Percentiles rank a stretch among this genome's conserved stretches.
These are phyloP conservation scores for Puccinia coronata DNA, from an alignment of 1,284 basidiomycete genomes.

Conservation along the genomic window DNA sequence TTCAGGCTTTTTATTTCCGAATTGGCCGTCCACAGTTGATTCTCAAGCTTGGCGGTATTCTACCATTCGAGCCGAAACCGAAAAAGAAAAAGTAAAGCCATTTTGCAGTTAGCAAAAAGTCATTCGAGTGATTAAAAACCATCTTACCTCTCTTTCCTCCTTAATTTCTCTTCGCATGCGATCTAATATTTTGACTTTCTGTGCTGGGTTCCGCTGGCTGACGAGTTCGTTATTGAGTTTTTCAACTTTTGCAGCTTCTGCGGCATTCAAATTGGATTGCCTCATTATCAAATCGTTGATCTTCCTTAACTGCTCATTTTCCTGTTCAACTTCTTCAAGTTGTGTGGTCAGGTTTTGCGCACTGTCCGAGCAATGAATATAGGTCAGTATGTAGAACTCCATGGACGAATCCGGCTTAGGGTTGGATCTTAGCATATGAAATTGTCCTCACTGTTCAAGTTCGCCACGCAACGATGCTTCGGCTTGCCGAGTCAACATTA, in stretches of 20 bases:
- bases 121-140: neutral
- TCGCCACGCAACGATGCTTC: slow-evolving; percentile 29
- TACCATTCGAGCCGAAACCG: neutral
- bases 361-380: neutral
- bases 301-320: slow-evolving; percentile 24
- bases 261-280: slow-evolving; percentile 37
- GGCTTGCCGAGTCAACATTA: slow-evolving; percentile 37
- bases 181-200: slow-evolving; percentile 38
- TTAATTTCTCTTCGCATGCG: slow-evolving; percentile 38
- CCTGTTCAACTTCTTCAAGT: slow-evolving; percentile 33
- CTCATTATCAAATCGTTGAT: slow-evolving; percentile 39
- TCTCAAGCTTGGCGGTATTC: slow-evolving; percentile 36
- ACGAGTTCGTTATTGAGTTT: slow-evolving; percentile 33
- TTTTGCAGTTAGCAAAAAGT: neutral
- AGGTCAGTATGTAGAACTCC: neutral
- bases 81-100: neutral
- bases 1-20: slow-evolving; percentile 34
- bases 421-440: neutral
- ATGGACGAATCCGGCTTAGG: too few relatives aligned
- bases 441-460: slow-evolving; percentile 26
- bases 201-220: slow-evolving; percentile 45
- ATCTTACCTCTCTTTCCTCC: slow-evolving; percentile 36
- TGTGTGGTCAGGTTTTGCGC: neutral
- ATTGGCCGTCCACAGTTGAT: slow-evolving; percentile 22
- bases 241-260: slow-evolving; percentile 34